Conservation (phyloP, 768 basidiomycete genomes). For the Psilocybe cubensis region DNA sequence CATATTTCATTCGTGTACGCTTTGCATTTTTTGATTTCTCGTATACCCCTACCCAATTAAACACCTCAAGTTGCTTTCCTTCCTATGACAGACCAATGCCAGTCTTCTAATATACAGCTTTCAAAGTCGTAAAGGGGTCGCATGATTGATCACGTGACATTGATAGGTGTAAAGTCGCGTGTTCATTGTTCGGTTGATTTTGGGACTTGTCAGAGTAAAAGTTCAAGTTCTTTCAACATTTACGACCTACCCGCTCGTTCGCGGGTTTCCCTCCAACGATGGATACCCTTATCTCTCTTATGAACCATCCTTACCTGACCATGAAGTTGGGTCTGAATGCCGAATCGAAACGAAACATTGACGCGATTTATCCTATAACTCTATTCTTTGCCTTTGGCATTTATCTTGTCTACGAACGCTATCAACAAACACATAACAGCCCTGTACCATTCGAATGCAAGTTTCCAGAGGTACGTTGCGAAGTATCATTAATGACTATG, state of each 20-base stretch:
- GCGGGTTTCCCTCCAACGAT: conserved; percentile 30
- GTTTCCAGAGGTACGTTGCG: conserved; percentile 56
- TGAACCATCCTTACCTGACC: conserved; percentile 57
- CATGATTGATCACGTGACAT: conserved; percentile 14
- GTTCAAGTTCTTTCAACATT: neutral
- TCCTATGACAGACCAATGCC: neutral
- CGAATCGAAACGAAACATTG: conserved; percentile 53
- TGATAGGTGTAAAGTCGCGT: conserved; percentile 29
- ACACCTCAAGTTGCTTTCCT: conserved; percentile 9
- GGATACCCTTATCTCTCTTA: conserved; percentile 49
- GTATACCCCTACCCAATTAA: conserved; percentile 26
- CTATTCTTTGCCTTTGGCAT: conserved; percentile 79
- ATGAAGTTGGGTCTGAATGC: conserved; percentile 51
- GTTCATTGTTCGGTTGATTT: conserved; percentile 22
- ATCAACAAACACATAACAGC: conserved; percentile 74
- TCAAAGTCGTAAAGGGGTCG: neutral
- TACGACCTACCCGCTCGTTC: conserved; percentile 9
- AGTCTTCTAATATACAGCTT: neutral
- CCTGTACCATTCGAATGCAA: conserved; percentile 68
- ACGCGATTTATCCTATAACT: conserved; percentile 68
- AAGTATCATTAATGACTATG: neutral
- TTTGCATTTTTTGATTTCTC: conserved; percentile 18
- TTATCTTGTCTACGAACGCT: conserved; percentile 76
- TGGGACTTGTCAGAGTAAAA: conserved; percentile 7
- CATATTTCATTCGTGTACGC: conserved; percentile 16